Evolutionary conservation across 495 filamentous ascomycete genomes (phyloP).

Genomic region (Entonaema liquescens): DNA sequence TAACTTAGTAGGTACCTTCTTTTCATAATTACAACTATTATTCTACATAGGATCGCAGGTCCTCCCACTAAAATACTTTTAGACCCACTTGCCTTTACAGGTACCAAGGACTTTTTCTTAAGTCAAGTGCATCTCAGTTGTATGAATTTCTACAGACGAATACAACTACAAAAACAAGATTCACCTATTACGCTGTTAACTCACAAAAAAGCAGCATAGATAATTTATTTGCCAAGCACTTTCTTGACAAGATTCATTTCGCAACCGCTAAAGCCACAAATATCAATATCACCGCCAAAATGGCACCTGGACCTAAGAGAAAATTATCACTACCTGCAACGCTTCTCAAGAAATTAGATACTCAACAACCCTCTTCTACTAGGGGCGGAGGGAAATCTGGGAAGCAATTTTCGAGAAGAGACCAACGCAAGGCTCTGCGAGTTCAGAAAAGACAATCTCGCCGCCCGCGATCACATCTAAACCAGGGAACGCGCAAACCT

Average conservation of each 20-base stretch:
- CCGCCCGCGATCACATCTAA: slow-evolving; percentile 22
- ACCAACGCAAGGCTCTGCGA: slow-evolving; percentile 60
- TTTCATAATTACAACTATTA: no score
- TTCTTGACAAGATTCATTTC: neutral
- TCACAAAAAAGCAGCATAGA: neutral
- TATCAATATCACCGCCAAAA: slow-evolving; percentile 7
- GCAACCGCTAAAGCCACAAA: neutral
- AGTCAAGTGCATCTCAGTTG: neutral
- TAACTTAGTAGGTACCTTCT: neutral
- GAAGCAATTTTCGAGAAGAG: slow-evolving; percentile 54
- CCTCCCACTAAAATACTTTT: no score
- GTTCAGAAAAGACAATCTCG: slow-evolving; percentile 50
- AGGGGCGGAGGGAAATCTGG: slow-evolving; percentile 27
- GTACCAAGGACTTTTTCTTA: neutral
- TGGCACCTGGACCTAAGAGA: slow-evolving; percentile 29
- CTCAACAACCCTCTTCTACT: slow-evolving; percentile 23
- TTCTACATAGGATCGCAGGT: no score
- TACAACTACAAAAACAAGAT: neutral
- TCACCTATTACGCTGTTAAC: neutral
- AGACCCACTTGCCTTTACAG: neutral
- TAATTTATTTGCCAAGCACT: neutral
- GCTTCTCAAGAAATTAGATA: slow-evolving; percentile 43
- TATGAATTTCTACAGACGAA: neutral
- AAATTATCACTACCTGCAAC: slow-evolving; percentile 41
- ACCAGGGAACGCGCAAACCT: slow-evolving; percentile 2